Evolutionary conservation across 495 filamentous ascomycete species (phyloP).

Genomic region (Aspergillus taichungensis): DNA sequence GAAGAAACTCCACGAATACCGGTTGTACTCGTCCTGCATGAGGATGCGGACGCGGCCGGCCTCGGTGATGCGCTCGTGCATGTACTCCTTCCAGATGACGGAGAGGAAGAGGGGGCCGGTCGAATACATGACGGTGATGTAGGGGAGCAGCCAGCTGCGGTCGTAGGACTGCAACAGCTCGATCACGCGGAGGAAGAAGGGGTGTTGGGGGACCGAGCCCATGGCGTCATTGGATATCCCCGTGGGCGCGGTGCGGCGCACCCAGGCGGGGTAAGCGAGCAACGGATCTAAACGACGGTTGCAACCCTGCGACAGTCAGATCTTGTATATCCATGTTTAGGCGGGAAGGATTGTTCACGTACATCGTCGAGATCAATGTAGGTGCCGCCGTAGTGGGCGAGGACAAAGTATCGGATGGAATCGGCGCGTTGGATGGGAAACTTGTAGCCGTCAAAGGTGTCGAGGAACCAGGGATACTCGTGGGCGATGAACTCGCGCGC

Average conservation of each 20-base stretch:
- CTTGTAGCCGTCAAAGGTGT: constrained; percentile 71
- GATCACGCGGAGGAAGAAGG: constrained; percentile 71
- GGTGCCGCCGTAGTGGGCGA: constrained; percentile 73
- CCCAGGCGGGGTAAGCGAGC: constrained; percentile 72
- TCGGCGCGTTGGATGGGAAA: constrained; percentile 83
- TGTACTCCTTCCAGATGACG: constrained; percentile 77
- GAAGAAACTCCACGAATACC: constrained; percentile 69
- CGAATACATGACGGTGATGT: constrained; percentile 82
- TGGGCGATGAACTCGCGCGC: constrained; percentile 66
- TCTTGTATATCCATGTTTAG: constrained; percentile 2
- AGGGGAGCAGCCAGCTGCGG: constrained; percentile 69
- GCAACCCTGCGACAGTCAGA: constrained; percentile 52
- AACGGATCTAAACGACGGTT: constrained; percentile 73
- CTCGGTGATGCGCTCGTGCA: constrained; percentile 33
- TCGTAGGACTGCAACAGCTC: constrained; percentile 62
- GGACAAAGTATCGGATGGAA: constrained; percentile 80
- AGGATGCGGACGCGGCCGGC: constrained; percentile 43
- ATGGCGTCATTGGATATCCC: constrained; percentile 89
- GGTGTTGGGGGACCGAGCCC: constrained; percentile 70
- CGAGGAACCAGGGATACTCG: constrained; percentile 82
- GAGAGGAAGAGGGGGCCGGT: constrained; percentile 80
- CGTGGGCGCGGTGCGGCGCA: constrained; percentile 70
- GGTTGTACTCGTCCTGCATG: constrained; percentile 61
- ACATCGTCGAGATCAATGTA: constrained; percentile 90
- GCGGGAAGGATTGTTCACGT: constrained; percentile 16